Conservation (phyloP, 768 basidiomycete species). For the Baorangia bicolor region DNA sequence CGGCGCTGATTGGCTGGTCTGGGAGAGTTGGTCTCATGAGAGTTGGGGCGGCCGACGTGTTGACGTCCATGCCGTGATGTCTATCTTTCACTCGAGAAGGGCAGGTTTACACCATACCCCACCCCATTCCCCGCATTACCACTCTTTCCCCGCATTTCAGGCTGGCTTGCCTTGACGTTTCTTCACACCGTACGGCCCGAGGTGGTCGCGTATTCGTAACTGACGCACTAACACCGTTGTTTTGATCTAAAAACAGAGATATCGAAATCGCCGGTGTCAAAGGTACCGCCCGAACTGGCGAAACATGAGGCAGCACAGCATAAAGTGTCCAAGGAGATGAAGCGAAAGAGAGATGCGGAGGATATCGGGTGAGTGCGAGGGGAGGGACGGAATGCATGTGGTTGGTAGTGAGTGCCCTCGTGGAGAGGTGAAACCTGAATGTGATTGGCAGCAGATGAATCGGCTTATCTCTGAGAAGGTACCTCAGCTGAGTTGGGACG, state of each 20-base stretch:
- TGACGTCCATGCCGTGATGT: constrained; percentile 3
- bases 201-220: not conserved
- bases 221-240: constrained; percentile 17
- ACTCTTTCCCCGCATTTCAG: constrained; percentile 13
- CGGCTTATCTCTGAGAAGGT: not conserved
- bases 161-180: not conserved
- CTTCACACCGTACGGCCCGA: too few relatives aligned
- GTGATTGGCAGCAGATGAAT: too few relatives aligned
- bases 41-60: too few relatives aligned
- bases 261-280: constrained; percentile 89
- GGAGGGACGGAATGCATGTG: too few relatives aligned
- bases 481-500: too few relatives aligned
- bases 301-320: constrained; percentile 92
- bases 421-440: too few relatives aligned
- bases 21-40: too few relatives aligned
- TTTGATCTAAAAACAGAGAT: constrained; percentile 56
- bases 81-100: too few relatives aligned
- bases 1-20: not conserved
- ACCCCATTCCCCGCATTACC: not conserved
- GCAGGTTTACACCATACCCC: constrained; percentile 8
- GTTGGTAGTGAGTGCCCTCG: too few relatives aligned
- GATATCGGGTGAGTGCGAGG: constrained; percentile 49
- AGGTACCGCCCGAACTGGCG: constrained; percentile 83
- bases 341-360: constrained; percentile 84
- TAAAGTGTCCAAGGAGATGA: constrained; percentile 91